A percentile compares a stretch with the other conserved stretches of the same genome.
phyloP scores from a whole-genome alignment of 352 stramenopile species.

The Globisporangium lucens region DNA sequence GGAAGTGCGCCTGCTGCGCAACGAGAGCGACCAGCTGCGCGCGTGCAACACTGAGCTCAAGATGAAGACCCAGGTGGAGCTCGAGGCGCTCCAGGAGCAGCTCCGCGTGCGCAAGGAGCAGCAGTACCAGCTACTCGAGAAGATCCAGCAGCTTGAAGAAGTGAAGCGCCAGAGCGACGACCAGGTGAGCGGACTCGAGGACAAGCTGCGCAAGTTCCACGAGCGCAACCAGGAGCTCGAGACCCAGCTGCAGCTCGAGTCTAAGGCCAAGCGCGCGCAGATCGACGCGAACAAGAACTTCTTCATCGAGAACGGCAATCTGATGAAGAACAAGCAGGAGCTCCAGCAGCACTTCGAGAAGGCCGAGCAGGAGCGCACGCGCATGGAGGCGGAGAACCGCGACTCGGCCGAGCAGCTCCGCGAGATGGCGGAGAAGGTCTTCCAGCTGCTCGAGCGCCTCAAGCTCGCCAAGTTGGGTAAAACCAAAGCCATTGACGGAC shows the following conservation, averaged over 20 bases:
- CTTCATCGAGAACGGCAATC: slow-evolving; percentile 78
- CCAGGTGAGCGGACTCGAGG: slow-evolving; percentile 85
- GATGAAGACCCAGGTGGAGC: slow-evolving; percentile 94
- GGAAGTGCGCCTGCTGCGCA: slow-evolving; percentile 90
- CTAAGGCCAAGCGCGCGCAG: slow-evolving; percentile 88
- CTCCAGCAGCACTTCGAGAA: slow-evolving; percentile 86
- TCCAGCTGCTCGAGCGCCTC: slow-evolving; percentile 94
- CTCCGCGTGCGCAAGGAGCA: slow-evolving; percentile 96
- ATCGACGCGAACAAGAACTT: slow-evolving; percentile 94
- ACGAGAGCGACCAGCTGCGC: slow-evolving; percentile 90
- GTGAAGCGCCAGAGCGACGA: slow-evolving; percentile 91
- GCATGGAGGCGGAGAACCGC: slow-evolving; percentile 94
- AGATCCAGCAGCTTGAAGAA: slow-evolving; percentile 94
- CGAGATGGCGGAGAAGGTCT: slow-evolving; percentile 97
- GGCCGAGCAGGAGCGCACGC: slow-evolving; percentile 89
- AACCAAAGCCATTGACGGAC: slow-evolving; percentile 92
- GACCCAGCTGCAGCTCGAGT: slow-evolving; percentile 93
- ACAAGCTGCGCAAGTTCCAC: slow-evolving; percentile 88
- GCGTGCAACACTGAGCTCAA: slow-evolving; percentile 91
- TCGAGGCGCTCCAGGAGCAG: slow-evolving; percentile 95
- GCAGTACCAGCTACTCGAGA: slow-evolving; percentile 96
- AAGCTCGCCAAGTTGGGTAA: slow-evolving; percentile 96
- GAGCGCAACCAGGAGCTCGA: slow-evolving; percentile 91
- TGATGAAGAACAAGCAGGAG: slow-evolving; percentile 71
- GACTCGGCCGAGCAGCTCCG: slow-evolving; percentile 94